Evolutionary conservation across 2,329 filamentous ascomycete species (phyloP), one percentile per base, ranked within the genome.

Genomic region (Colletotrichum sp.): DNA sequence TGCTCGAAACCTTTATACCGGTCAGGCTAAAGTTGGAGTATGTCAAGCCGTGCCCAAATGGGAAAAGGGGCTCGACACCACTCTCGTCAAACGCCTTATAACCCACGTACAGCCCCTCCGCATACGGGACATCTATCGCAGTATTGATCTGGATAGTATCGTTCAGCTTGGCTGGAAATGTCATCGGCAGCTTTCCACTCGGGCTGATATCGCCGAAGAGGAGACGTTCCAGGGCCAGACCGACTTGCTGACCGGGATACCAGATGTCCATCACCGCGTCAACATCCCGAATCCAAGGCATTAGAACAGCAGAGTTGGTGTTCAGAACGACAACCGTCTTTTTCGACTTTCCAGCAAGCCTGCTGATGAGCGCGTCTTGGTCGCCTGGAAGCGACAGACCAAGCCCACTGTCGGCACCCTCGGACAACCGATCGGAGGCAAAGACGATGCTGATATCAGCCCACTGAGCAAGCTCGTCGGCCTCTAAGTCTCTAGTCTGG

Each of bases 101-200:
- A 4, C 75, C 75, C 1, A 76, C 75, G 24, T 63, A 71, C 8
- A 76, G 44, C 16, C 68, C 75, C 36, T 74, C 75, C 1, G 24
- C 39, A 8, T 64, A 76, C 2, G 55, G 39, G 10, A 76, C 67
- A 13, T 76, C 75, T 6, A 65, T 71, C 3, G 57, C 67, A 5
- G 64, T 71, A 7, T n/a, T 74, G 30, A 76, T 65, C 15, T 57
- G 66, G n/a, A 68, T 71, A 4, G 71, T 60, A 6, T 76, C 71
- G n/a, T 74, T 49, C 18, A 76, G 52, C 15, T 24, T 59, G 16
- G 32, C 67, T 18, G 71, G 71, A 21, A 74, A 76, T 7, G 71
- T 74, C 34, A 74, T 32, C 5, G 75, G 75, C 18, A 74, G 30
- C n/a, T 75, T 76, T n/a, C 75, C 75, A 6, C 75, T 74, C 10